These are phyloP conservation scores for Dillenia turbinata DNA, from an alignment of 164 flowering plant species.

Conservation along the genomic window DNA sequence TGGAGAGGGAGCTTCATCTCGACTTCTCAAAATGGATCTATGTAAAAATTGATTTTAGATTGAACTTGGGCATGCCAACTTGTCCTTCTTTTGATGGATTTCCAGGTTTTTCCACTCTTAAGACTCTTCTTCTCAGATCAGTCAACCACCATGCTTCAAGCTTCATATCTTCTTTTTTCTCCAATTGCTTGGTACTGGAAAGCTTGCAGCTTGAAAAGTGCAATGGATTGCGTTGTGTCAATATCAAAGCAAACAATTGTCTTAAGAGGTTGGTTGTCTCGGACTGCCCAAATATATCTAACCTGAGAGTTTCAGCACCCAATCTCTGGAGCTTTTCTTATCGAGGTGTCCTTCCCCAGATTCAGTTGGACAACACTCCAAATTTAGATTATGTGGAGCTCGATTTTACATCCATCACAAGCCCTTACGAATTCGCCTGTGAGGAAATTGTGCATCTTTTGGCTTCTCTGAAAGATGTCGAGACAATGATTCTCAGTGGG, in stretches of 20 bases:
- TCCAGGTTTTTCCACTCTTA: slow-evolving; percentile 6
- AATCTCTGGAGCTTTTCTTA: slow-evolving; percentile 5
- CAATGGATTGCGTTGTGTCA: slow-evolving; percentile 7
- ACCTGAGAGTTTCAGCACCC: slow-evolving; percentile 3
- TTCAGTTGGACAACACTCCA: slow-evolving; percentile 4
- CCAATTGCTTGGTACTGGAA: slow-evolving; percentile 10
- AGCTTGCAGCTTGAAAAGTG: slow-evolving; percentile 17
- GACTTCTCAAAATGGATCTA: slow-evolving; percentile 2
- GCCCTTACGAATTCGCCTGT: slow-evolving; percentile 1
- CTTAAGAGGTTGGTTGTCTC: background rate
- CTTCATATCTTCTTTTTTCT: slow-evolving; percentile 6
- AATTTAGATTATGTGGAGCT: slow-evolving; percentile 7
- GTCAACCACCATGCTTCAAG: background rate
- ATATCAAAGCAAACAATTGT: slow-evolving; percentile 3
- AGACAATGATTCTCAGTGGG: slow-evolving; percentile 7
- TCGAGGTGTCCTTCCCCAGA: slow-evolving; percentile 4
- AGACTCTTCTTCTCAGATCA: slow-evolving; percentile 11
- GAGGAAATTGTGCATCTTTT: slow-evolving; percentile 13
- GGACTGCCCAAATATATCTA: slow-evolving; percentile 5
- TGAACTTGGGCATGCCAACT: background rate
- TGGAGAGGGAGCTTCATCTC: slow-evolving; percentile 11
- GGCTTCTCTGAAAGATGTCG: slow-evolving; percentile 11
- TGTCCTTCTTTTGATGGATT: background rate
- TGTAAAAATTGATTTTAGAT: background rate
- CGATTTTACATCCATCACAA: slow-evolving; percentile 6